Evolutionary conservation across 192 early-diverging fungal species (phyloP).

Genomic region (Radiomyces spectabilis): DNA sequence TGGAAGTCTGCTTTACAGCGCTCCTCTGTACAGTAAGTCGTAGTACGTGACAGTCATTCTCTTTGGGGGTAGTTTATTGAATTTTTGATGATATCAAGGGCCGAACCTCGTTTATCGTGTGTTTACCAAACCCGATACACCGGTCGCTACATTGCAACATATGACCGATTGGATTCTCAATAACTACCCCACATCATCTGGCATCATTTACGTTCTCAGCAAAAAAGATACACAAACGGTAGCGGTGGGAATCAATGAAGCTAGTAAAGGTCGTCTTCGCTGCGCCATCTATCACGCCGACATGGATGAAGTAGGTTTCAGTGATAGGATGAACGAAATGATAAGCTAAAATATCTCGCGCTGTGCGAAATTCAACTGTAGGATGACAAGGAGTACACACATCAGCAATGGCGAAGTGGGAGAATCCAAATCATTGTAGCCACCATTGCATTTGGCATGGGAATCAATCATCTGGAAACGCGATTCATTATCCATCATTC

Average conservation of each 20-base stretch:
- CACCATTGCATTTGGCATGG: slow-evolving; percentile 73
- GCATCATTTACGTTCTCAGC: slow-evolving; percentile 66
- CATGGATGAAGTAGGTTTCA: slow-evolving; percentile 34
- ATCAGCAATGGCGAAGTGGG: slow-evolving; percentile 73
- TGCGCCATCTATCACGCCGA: slow-evolving; percentile 61
- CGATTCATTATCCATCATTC: slow-evolving; percentile 69
- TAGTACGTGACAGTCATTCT: background rate
- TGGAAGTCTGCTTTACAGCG: slow-evolving; percentile 47
- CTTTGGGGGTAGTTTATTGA: background rate
- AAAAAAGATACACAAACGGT: slow-evolving; percentile 55
- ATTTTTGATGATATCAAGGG: slow-evolving; percentile 3
- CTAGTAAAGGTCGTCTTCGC: slow-evolving; percentile 36
- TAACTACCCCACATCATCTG: slow-evolving; percentile 37
- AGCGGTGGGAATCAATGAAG: slow-evolving; percentile 35
- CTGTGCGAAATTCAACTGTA: slow-evolving; percentile 17
- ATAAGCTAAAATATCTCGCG: slow-evolving; percentile 53
- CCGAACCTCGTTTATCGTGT: slow-evolving; percentile 59
- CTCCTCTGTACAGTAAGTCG: slow-evolving; percentile 47
- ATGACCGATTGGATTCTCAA: slow-evolving; percentile 50
- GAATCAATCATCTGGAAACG: slow-evolving; percentile 64
- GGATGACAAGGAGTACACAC: slow-evolving; percentile 70
- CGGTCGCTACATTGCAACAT: slow-evolving; percentile 33
- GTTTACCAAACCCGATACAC: slow-evolving; percentile 33
- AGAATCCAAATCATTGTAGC: slow-evolving; percentile 62
- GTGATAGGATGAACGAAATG: slow-evolving; percentile 54